These are phyloP conservation scores for Bremia lactucae DNA, from an alignment of 352 stramenopile species.

Conservation along the genomic window DNA sequence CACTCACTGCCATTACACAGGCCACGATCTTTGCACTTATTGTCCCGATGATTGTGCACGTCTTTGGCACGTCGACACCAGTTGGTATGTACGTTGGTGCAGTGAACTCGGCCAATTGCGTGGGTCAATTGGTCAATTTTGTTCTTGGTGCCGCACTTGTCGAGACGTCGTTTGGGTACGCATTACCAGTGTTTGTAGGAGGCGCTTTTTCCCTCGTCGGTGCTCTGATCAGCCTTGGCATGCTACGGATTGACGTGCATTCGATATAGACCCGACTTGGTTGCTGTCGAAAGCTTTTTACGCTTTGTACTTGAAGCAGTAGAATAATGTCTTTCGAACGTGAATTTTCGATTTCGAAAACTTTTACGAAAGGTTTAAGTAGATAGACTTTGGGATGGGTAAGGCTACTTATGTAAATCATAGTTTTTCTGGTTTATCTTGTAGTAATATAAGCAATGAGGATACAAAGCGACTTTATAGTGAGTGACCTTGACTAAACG, in stretches of 20 bases:
- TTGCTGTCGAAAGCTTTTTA: too few relatives aligned
- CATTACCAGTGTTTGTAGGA: conserved; percentile 53
- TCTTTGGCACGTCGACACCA: conserved; percentile 38
- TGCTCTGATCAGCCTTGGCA: conserved; percentile 44
- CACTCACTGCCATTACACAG: conserved; percentile 38
- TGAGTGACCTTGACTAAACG: conserved; percentile 45
- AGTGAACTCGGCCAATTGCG: conserved; percentile 64
- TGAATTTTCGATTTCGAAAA: too few relatives aligned
- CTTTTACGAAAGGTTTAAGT: too few relatives aligned
- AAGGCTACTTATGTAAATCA: too few relatives aligned
- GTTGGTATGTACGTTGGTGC: conserved; percentile 66
- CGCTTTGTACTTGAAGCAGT: too few relatives aligned
- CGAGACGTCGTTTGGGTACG: conserved; percentile 49
- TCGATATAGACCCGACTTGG: conserved; percentile 35
- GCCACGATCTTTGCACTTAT: conserved; percentile 55
- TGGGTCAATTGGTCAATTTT: conserved; percentile 70
- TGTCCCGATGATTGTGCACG: conserved; percentile 56
- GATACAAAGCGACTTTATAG: too few relatives aligned
- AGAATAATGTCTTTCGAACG: too few relatives aligned
- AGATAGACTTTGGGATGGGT: too few relatives aligned
- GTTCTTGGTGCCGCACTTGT: conserved; percentile 42
- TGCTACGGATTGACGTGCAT: conserved; percentile 66
- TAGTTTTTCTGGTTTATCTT: too few relatives aligned
- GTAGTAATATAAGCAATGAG: too few relatives aligned
- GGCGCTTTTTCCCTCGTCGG: conserved; percentile 51